These are phyloP conservation scores for Diaporthe sp. DNA, from an alignment of 2,329 filamentous ascomycete genomes.

Conservation along the genomic window DNA sequence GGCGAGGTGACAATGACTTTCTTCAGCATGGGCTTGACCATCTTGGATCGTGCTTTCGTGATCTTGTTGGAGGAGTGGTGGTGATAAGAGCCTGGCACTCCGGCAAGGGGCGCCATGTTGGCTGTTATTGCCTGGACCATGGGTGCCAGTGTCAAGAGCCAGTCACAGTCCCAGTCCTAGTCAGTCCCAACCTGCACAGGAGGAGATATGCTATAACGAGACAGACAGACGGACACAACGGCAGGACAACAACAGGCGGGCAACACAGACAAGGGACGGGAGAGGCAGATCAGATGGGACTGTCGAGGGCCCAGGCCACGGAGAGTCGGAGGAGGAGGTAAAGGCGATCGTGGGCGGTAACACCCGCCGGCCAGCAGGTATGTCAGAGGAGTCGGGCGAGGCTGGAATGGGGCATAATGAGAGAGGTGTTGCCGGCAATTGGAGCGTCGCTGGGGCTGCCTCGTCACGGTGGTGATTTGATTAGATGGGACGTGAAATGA, in stretches of 20 bases:
- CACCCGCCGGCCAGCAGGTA: slow-evolving; percentile 37
- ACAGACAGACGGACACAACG: not conserved
- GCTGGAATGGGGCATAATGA: slow-evolving; percentile 36
- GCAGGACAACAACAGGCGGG: not conserved
- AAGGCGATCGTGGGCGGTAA: slow-evolving; percentile 32
- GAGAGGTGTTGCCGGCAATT: slow-evolving; percentile 37
- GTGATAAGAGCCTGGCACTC: slow-evolving; percentile 45
- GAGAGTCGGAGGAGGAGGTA: not conserved
- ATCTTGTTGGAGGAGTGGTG: slow-evolving; percentile 50
- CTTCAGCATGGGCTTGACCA: slow-evolving; percentile 74
- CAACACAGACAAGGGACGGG: not conserved
- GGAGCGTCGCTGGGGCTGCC: not conserved
- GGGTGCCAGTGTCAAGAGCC: not conserved
- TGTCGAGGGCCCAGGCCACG: slow-evolving; percentile 6
- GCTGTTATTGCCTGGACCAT: slow-evolving; percentile 33
- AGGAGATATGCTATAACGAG: not conserved
- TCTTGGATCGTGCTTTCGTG: slow-evolving; percentile 63
- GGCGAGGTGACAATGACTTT: slow-evolving; percentile 66
- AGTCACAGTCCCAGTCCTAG: not conserved
- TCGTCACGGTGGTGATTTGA: slow-evolving; percentile 31
- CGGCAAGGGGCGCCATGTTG: slow-evolving; percentile 54
- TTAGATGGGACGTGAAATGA: slow-evolving; percentile 33
- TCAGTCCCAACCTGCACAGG: not conserved
- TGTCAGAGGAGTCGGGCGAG: slow-evolving; percentile 36
- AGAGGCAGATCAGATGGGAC: not conserved